Conservation (phyloP, 139 green algal genomes). For the Chlamydomonas asymmetrica region DNA sequence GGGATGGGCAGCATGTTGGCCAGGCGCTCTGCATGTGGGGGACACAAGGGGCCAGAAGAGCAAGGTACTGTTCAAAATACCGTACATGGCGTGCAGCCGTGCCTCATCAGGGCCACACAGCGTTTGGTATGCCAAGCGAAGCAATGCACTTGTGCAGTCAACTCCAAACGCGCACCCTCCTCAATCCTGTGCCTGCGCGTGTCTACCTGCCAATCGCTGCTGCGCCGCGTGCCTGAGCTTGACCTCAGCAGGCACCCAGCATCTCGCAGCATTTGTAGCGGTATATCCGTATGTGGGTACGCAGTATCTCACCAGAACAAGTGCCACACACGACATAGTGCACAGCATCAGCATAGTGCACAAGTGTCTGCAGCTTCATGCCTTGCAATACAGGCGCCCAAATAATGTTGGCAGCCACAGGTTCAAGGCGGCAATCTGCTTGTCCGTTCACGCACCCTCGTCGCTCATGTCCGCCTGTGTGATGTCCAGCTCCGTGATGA, state of each 20-base stretch:
- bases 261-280: no score
- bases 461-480: conserved; percentile 23
- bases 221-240: no score
- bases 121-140: background rate
- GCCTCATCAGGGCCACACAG: background rate
- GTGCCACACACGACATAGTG: no score
- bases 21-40: background rate
- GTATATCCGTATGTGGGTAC: no score
- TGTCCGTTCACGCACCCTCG: background rate
- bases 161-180: background rate
- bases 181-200: no score
- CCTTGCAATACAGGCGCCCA: background rate
- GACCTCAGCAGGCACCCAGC: no score
- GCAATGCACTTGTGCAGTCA: background rate
- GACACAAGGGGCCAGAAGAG: background rate
- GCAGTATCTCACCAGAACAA: no score
- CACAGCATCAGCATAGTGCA: no score
- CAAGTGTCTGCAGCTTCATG: background rate
- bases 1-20: conserved; percentile 26
- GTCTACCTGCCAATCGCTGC: no score
- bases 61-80: background rate
- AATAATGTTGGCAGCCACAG: background rate
- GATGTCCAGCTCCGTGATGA: conserved; percentile 69
- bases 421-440: background rate
- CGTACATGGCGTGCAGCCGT: background rate